Evolutionary conservation across 1,284 basidiomycete species (phyloP).

Genomic region (Cutaneotrichosporon daszewskae): DNA sequence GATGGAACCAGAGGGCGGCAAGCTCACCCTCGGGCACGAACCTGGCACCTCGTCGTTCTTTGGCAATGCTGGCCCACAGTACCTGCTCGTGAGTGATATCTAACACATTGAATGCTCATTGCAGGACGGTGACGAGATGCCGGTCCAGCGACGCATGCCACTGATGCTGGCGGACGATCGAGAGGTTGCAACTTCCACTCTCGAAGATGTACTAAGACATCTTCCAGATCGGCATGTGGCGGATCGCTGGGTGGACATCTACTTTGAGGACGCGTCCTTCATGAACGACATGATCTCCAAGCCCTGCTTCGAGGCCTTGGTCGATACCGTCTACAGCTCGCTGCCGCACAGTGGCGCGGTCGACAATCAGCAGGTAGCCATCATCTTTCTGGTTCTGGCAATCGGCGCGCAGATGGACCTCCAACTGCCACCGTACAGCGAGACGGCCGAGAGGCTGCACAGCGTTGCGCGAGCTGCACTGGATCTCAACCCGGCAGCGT

Average conservation of each 20-base stretch:
- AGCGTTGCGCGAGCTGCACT: slow-evolving; percentile 9
- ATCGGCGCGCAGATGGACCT: slow-evolving; percentile 15
- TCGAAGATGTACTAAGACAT: neutral
- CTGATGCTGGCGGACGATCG: neutral
- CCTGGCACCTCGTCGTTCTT: slow-evolving; percentile 13
- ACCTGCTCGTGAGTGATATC: slow-evolving; percentile 15
- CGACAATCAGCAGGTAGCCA: slow-evolving; percentile 14
- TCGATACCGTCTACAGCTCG: slow-evolving; percentile 2
- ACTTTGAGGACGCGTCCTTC: slow-evolving; percentile 10
- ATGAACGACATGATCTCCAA: slow-evolving; percentile 11
- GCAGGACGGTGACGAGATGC: no score
- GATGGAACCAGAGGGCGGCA: neutral
- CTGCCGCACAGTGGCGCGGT: neutral
- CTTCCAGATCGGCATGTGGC: slow-evolving; percentile 1
- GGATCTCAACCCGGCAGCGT: slow-evolving; percentile 9
- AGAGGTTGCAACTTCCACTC: neutral
- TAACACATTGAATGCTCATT: no score
- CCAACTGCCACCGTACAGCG: slow-evolving; percentile 10
- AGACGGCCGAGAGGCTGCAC: slow-evolving; percentile 6
- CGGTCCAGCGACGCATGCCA: neutral
- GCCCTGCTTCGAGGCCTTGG: slow-evolving; percentile 1
- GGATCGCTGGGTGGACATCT: neutral
- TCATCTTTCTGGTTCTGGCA: slow-evolving; percentile 15
- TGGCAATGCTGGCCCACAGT: slow-evolving; percentile 12
- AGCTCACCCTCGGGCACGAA: slow-evolving; percentile 9